Conservation (phyloP, 2,329 filamentous ascomycete species). For the Pseudocercospora vitis region DNA sequence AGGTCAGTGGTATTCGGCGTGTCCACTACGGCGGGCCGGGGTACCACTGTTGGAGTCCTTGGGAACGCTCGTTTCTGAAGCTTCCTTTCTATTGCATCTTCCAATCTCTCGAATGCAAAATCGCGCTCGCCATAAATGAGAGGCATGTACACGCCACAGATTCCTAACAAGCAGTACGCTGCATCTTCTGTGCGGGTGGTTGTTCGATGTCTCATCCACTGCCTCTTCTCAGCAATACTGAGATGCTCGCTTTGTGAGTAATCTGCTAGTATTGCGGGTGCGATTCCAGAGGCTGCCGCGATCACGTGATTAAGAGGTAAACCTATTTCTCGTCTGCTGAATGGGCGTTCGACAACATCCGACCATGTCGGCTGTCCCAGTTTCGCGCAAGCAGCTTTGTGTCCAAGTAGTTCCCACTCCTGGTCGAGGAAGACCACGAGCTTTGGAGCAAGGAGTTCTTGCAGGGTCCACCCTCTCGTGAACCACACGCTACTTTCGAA, state of each 20-base stretch:
- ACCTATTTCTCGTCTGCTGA: background rate
- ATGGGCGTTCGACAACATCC: background rate
- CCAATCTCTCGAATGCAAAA: background rate
- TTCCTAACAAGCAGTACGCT: constrained; percentile 11
- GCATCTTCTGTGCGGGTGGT: background rate
- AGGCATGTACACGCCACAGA: constrained; percentile 8
- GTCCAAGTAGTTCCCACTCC: background rate
- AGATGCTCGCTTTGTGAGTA: background rate
- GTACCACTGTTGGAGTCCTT: too few relatives aligned
- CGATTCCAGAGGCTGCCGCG: too few relatives aligned
- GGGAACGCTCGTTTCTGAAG: too few relatives aligned
- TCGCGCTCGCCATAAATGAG: constrained; percentile 9
- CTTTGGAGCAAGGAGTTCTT: background rate
- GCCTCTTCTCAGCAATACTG: background rate
- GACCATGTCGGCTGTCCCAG: too few relatives aligned
- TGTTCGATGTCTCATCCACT: background rate
- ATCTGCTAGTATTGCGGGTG: too few relatives aligned
- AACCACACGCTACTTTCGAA: too few relatives aligned
- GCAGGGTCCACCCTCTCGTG: background rate
- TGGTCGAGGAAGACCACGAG: background rate
- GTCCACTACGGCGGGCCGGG: too few relatives aligned
- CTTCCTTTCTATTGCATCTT: background rate
- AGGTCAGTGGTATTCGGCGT: background rate
- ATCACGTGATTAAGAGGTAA: background rate
- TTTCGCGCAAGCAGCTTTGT: too few relatives aligned